These are phyloP conservation scores for Amaranthus cruentus DNA, from an alignment of 148 eudicot species.

Conservation along the genomic window DNA sequence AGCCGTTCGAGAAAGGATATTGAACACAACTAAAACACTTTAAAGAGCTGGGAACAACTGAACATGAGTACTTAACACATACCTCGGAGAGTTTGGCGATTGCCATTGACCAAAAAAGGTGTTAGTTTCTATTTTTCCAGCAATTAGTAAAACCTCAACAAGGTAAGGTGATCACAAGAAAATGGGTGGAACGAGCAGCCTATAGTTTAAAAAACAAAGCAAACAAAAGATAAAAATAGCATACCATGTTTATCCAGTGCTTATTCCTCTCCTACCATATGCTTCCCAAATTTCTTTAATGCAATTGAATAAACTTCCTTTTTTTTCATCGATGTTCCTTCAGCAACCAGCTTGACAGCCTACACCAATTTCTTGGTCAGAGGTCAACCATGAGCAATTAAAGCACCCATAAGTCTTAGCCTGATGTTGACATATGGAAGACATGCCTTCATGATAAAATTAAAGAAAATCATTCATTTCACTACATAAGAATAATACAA, in stretches of 20 bases:
- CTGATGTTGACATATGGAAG: neutral
- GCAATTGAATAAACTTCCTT: slow-evolving; percentile 84
- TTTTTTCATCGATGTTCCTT: slow-evolving; percentile 62
- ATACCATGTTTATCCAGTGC: slow-evolving; percentile 20
- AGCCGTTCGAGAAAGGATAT: too few relatives aligned
- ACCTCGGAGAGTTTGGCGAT: neutral
- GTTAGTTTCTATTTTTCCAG: neutral
- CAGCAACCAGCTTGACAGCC: slow-evolving; percentile 96
- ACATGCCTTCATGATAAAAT: neutral
- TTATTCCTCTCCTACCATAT: slow-evolving; percentile 34
- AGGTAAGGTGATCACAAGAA: slow-evolving; percentile 6
- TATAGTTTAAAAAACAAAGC: slow-evolving; percentile 6
- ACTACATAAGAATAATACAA: neutral
- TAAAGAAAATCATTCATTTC: neutral
- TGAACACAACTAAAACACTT: neutral
- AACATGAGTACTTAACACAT: neutral
- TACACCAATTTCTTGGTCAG: slow-evolving; percentile 21
- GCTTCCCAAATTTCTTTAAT: slow-evolving; percentile 67
- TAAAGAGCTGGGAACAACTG: neutral
- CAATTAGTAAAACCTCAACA: neutral
- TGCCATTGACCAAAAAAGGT: neutral
- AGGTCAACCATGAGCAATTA: neutral
- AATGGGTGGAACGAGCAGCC: neutral
- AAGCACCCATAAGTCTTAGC: neutral
- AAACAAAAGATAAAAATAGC: slow-evolving; percentile 2